phyloP scores from a whole-genome alignment of 345 rosid genomes.

The Pugionium dolabratum region DNA sequence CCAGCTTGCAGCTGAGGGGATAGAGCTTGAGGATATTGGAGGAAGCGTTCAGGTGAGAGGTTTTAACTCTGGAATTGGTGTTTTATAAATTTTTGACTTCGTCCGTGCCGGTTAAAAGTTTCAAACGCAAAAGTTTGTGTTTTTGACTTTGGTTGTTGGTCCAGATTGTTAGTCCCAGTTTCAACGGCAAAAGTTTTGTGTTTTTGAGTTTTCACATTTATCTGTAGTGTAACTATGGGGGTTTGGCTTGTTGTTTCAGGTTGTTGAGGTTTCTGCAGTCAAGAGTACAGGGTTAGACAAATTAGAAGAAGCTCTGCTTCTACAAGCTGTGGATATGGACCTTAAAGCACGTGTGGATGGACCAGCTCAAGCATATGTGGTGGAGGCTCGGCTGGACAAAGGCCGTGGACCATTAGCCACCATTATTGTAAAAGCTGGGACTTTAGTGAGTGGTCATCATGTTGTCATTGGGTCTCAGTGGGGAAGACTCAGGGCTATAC shows the following conservation, averaged over 20 bases:
- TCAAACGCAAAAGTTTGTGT: not conserved
- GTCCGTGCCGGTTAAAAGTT: not conserved
- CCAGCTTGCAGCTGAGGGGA: slow-evolving; percentile 85
- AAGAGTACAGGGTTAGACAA: slow-evolving; percentile 71
- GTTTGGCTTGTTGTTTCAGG: slow-evolving; percentile 48
- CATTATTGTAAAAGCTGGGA: slow-evolving; percentile 84
- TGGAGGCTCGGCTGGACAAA: slow-evolving; percentile 89
- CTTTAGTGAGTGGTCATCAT: slow-evolving; percentile 72
- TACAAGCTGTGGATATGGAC: slow-evolving; percentile 91
- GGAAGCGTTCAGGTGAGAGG: slow-evolving; percentile 64
- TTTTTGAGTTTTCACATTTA: not conserved
- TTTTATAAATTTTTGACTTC: slow-evolving; percentile 1
- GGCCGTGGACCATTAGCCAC: slow-evolving; percentile 93
- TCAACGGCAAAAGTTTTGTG: not conserved
- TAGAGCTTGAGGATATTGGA: slow-evolving; percentile 87
- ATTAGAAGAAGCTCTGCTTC: slow-evolving; percentile 86
- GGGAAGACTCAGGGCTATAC: slow-evolving; percentile 85
- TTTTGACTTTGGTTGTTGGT: not conserved
- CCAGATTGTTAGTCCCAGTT: not conserved
- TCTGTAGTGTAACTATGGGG: not conserved
- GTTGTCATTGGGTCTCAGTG: slow-evolving; percentile 85
- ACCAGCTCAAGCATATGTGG: slow-evolving; percentile 94
- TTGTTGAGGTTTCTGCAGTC: slow-evolving; percentile 82
- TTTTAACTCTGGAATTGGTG: not conserved
- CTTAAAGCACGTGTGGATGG: slow-evolving; percentile 85